Conservation (phyloP, 805 yeast genomes). For the Wickerhamomyces rabaulensis region DNA sequence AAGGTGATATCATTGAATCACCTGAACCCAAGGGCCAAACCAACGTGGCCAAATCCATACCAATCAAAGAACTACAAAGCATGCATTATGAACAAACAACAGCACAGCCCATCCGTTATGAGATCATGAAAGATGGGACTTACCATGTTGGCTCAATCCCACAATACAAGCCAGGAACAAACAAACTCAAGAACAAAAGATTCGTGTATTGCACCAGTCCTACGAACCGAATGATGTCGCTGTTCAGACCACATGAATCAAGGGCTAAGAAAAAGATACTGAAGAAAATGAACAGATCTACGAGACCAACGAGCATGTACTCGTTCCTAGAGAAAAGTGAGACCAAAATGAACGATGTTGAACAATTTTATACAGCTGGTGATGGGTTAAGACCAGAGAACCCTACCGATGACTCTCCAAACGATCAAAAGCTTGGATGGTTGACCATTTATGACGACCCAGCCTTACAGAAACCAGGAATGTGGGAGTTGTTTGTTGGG, state of each 20-base stretch:
- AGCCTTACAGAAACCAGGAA: constrained; percentile 31
- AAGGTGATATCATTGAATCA: constrained; percentile 8
- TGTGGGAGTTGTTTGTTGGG: constrained; percentile 52
- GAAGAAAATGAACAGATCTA: constrained; percentile 20
- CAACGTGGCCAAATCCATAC: constrained; percentile 2
- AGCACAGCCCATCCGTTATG: constrained; percentile 25
- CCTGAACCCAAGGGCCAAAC: not conserved
- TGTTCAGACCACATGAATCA: constrained; percentile 27
- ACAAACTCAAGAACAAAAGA: constrained; percentile 22
- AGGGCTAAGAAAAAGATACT: constrained; percentile 35
- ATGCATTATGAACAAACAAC: not conserved
- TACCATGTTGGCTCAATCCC: constrained; percentile 46
- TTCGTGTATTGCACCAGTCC: constrained; percentile 25
- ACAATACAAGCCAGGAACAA: constrained; percentile 24
- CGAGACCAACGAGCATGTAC: not conserved
- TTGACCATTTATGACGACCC: constrained; percentile 50
- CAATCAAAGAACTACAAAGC: not conserved
- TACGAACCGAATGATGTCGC: constrained; percentile 30
- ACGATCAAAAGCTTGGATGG: constrained; percentile 60
- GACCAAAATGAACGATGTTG: not conserved
- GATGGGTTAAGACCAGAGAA: constrained; percentile 46
- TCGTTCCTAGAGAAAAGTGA: not conserved
- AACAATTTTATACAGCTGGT: constrained; percentile 31
- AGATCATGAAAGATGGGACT: constrained; percentile 22
- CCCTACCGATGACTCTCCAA: constrained; percentile 58